Conservation (phyloP, 192 early-diverging fungal genomes). For the Backusella parvicylindrica region DNA sequence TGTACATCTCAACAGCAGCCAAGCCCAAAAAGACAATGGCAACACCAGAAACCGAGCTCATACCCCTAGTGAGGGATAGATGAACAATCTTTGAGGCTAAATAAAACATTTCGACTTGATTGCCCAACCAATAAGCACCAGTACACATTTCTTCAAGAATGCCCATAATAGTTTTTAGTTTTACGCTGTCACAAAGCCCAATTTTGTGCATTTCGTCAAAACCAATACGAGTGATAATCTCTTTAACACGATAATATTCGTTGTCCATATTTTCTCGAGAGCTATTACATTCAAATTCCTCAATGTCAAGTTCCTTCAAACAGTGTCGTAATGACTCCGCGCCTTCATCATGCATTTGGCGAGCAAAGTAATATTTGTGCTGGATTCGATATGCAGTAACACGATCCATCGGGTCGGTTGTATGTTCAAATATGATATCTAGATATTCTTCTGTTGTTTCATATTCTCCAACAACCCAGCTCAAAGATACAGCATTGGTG, state of each 20-base stretch:
- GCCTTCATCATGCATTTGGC: constrained; percentile 22
- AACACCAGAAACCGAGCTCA: constrained; percentile 17
- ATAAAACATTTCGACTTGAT: constrained; percentile 26
- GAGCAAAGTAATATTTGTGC: constrained; percentile 19
- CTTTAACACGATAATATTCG: background rate
- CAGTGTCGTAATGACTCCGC: constrained; percentile 7
- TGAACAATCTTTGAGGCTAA: constrained; percentile 17
- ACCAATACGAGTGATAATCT: constrained; percentile 15
- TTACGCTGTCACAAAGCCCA: background rate
- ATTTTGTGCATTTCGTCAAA: constrained; percentile 6
- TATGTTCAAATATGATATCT: constrained; percentile 17
- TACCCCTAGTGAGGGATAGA: constrained; percentile 17
- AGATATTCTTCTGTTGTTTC: constrained; percentile 12
- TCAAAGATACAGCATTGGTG: constrained; percentile 13
- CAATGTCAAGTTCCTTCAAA: constrained; percentile 20
- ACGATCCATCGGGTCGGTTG: constrained; percentile 23
- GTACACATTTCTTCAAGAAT: constrained; percentile 29
- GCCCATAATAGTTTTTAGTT: constrained; percentile 16
- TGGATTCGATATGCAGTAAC: constrained; percentile 20
- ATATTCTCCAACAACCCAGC: constrained; percentile 24
- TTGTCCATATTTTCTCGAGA: background rate
- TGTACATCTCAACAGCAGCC: constrained; percentile 19
- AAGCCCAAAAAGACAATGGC: constrained; percentile 24
- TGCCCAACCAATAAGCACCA: constrained; percentile 26
- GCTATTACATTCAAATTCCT: background rate